Evolutionary conservation across 1,284 basidiomycete species (phyloP).

Genomic region (Neonothopanus nambi): DNA sequence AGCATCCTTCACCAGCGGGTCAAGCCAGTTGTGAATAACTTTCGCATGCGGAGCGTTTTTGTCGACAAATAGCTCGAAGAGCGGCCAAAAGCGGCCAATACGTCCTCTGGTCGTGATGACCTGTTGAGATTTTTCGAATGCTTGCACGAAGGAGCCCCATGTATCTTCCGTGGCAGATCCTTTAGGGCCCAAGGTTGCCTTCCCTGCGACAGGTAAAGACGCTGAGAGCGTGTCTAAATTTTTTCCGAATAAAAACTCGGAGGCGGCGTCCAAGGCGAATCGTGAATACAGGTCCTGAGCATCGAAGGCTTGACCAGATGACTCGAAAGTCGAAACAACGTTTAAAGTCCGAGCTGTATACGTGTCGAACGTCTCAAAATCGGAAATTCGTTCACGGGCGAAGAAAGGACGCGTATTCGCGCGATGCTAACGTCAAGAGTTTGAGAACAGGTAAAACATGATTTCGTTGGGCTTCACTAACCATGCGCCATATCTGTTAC

Average conservation of each 20-base stretch:
- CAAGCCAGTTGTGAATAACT: slow-evolving; percentile 58
- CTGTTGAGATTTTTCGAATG: slow-evolving; percentile 64
- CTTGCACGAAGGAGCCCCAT: slow-evolving; percentile 61
- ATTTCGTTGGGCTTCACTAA: slow-evolving; percentile 23
- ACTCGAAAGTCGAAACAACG: slow-evolving; percentile 44
- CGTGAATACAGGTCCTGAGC: slow-evolving; percentile 69
- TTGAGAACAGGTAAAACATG: background rate
- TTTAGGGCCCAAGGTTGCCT: slow-evolving; percentile 49
- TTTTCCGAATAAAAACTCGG: slow-evolving; percentile 68
- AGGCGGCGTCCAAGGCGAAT: slow-evolving; percentile 69
- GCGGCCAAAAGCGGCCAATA: slow-evolving; percentile 65
- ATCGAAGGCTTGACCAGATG: slow-evolving; percentile 46
- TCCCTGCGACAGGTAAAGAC: slow-evolving; percentile 50
- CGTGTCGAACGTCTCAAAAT: slow-evolving; percentile 68
- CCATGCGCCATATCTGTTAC: slow-evolving; percentile 47
- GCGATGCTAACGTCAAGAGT: slow-evolving; percentile 50
- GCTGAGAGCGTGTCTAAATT: slow-evolving; percentile 61
- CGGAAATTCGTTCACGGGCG: slow-evolving; percentile 64
- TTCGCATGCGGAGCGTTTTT: slow-evolving; percentile 50
- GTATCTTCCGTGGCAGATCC: slow-evolving; percentile 60
- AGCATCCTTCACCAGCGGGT: slow-evolving; percentile 59
- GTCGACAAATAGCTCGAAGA: slow-evolving; percentile 64
- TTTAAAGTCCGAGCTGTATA: slow-evolving; percentile 49
- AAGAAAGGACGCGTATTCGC: slow-evolving; percentile 73
- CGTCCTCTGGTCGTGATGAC: slow-evolving; percentile 53